These are phyloP conservation scores for Neohortaea acidophila DNA, from an alignment of 495 filamentous ascomycete genomes.

Conservation along the genomic window DNA sequence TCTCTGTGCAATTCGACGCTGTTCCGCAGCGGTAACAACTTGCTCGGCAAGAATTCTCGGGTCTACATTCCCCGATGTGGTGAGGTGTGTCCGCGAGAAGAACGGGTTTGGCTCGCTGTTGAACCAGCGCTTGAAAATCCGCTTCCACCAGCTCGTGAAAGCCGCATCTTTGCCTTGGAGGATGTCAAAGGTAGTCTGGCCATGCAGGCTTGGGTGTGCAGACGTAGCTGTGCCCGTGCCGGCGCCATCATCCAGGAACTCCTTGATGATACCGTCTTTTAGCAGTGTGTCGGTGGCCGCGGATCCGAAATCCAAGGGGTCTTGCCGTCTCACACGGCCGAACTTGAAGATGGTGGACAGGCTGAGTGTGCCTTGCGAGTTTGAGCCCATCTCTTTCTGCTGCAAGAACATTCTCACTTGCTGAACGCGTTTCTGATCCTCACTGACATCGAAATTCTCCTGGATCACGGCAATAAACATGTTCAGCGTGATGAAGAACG, in stretches of 20 bases:
- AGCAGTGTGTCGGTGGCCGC: constrained; percentile 87
- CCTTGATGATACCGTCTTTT: constrained; percentile 84
- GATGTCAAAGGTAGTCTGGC: constrained; percentile 1
- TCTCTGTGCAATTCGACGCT: constrained; percentile 71
- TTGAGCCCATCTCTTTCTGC: constrained; percentile 64
- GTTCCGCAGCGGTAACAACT: constrained; percentile 66
- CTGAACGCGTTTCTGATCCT: constrained; percentile 93
- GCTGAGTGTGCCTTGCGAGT: constrained; percentile 47
- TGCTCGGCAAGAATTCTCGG: constrained; percentile 76
- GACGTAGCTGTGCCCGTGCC: constrained; percentile 16
- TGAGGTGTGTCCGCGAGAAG: constrained; percentile 67
- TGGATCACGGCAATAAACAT: constrained; percentile 99
- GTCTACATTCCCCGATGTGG: constrained; percentile 58
- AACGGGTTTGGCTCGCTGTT: constrained; percentile 82
- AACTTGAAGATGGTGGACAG: constrained; percentile 78
- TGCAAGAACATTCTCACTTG: constrained; percentile 90
- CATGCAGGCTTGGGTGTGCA: background rate
- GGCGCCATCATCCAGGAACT: constrained; percentile 72
- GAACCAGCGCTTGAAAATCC: constrained; percentile 7
- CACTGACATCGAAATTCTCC: constrained; percentile 98
- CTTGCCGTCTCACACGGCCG: constrained; percentile 51
- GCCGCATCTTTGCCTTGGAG: background rate
- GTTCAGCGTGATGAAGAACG: constrained; percentile 92
- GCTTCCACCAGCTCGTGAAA: constrained; percentile 2
- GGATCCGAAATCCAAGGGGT: constrained; percentile 75